These are phyloP conservation scores for Rhodamnia argentea DNA, from an alignment of 345 rosid species.

Conservation along the genomic window DNA sequence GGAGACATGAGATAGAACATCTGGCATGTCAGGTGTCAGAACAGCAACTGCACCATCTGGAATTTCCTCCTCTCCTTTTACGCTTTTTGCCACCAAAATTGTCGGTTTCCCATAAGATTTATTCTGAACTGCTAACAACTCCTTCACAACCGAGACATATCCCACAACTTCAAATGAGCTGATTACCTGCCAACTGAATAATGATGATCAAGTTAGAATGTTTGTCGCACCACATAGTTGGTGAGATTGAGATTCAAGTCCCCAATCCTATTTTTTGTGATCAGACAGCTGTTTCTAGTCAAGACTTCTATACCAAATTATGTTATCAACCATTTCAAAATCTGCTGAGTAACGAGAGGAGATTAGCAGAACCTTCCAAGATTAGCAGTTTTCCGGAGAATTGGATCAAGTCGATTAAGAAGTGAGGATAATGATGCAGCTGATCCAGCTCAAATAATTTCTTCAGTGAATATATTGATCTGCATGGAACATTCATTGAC, in stretches of 20 bases:
- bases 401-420: constrained; percentile 89
- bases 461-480: constrained; percentile 91
- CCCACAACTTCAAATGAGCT: constrained; percentile 92
- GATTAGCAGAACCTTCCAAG: constrained; percentile 74
- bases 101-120: constrained; percentile 71
- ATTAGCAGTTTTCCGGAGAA: constrained; percentile 87
- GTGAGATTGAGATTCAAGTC: background rate
- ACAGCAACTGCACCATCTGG: constrained; percentile 97
- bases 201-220: background rate
- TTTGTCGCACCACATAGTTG: background rate
- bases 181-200: constrained; percentile 96
- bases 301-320: background rate
- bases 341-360: background rate
- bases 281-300: background rate
- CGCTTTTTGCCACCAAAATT: constrained; percentile 80
- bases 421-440: constrained; percentile 84
- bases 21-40: constrained; percentile 98
- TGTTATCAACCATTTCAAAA: background rate
- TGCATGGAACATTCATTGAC: constrained; percentile 16
- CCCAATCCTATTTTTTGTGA: background rate
- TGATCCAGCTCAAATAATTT: constrained; percentile 95
- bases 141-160: constrained; percentile 71
- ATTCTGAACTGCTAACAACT: constrained; percentile 80
- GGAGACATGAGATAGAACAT: constrained; percentile 97
- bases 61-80: constrained; percentile 98